A percentile compares a stretch with the other conserved stretches of the same genome.
phyloP scores from a whole-genome alignment of 2,329 filamentous ascomycete species.

The Neofusicoccum parvum region DNA sequence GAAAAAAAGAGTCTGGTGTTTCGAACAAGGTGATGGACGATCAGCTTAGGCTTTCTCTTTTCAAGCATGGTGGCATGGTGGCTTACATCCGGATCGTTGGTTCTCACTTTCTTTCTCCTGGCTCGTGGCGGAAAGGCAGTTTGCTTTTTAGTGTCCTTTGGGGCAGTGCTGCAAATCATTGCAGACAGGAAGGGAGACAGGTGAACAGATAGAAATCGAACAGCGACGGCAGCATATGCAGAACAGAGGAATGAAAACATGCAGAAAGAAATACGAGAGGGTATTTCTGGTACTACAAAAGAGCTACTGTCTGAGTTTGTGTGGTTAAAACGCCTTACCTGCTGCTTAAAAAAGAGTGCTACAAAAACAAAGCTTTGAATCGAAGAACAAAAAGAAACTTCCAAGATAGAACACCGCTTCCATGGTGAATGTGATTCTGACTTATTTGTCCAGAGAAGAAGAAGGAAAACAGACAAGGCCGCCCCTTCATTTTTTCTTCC shows the following conservation, averaged over 20 bases:
- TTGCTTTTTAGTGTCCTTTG: too few relatives aligned
- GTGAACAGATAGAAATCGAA: too few relatives aligned
- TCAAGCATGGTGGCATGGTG: too few relatives aligned
- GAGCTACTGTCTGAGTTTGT: neutral
- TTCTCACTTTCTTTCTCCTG: too few relatives aligned
- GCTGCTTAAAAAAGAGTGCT: neutral
- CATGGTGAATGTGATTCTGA: neutral
- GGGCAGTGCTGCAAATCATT: too few relatives aligned
- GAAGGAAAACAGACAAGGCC: neutral
- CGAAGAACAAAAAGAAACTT: neutral
- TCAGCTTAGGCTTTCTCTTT: too few relatives aligned
- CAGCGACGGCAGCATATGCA: too few relatives aligned
- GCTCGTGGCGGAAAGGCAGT: too few relatives aligned
- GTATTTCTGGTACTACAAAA: slow-evolving; percentile 18
- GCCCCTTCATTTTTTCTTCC: slow-evolving; percentile 34
- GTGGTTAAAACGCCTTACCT: slow-evolving; percentile 6
- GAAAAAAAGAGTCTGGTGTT: too few relatives aligned
- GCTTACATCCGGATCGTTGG: too few relatives aligned
- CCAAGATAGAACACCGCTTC: neutral
- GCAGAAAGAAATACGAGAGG: neutral
- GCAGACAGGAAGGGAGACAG: too few relatives aligned
- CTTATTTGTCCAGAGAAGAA: neutral
- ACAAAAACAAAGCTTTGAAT: neutral
- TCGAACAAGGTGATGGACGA: too few relatives aligned
- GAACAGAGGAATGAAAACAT: neutral